phyloP scores from a whole-genome alignment of 768 basidiomycete genomes.

The Clavaria fumosa region DNA sequence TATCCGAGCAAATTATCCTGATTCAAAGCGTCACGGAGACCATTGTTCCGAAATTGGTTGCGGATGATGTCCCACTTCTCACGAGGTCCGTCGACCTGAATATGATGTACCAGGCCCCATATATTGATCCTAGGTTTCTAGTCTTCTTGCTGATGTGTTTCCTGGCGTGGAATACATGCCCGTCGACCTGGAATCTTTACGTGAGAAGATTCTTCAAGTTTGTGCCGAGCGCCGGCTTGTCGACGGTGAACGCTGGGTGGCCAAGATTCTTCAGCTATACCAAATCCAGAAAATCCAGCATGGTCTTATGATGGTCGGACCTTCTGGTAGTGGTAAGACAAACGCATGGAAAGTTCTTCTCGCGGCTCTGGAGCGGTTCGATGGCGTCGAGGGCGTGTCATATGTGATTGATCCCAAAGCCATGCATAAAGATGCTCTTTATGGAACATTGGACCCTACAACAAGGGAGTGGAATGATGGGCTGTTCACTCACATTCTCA shows the following conservation, averaged over 20 bases:
- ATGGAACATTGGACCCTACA: constrained; percentile 92
- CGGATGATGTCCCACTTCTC: constrained; percentile 88
- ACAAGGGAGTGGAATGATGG: constrained; percentile 99
- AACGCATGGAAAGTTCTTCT: constrained; percentile 94
- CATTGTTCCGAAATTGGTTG: constrained; percentile 94
- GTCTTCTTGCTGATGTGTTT: constrained; percentile 92
- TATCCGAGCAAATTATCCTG: constrained; percentile 88
- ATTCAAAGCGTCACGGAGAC: constrained; percentile 98
- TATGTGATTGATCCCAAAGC: constrained; percentile 99
- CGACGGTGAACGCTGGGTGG: constrained; percentile 77
- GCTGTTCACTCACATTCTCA: constrained; percentile 90
- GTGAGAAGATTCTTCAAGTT: constrained; percentile 74
- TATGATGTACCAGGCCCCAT: too few species aligned
- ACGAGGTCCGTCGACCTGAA: constrained; percentile 46
- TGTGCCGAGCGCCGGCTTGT: constrained; percentile 79
- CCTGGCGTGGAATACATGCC: constrained; percentile 88
- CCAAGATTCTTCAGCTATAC: constrained; percentile 93
- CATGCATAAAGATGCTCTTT: constrained; percentile 95
- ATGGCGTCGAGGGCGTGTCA: constrained; percentile 81
- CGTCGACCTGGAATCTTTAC: constrained; percentile 73
- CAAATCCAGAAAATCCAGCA: constrained; percentile 99
- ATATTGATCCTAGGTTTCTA: constrained; percentile 19
- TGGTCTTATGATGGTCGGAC: constrained; percentile 99
- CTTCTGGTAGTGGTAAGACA: constrained; percentile 93
- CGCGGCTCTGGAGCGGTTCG: constrained; percentile 76